phyloP scores from a whole-genome alignment of 257 asterid species.

The Solanum peruvianum region DNA sequence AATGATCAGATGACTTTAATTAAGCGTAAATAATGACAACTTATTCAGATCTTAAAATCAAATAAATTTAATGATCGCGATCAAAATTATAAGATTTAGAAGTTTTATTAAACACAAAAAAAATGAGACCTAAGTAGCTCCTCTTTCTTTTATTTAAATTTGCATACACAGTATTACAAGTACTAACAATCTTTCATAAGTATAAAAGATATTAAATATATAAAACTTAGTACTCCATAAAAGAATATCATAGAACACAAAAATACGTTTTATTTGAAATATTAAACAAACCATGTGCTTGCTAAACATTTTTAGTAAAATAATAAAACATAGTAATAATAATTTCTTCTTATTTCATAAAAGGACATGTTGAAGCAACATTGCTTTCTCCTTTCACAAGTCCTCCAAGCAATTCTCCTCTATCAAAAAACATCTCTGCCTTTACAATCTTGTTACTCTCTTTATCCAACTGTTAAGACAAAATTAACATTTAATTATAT shows the following conservation, averaged over 20 bases:
- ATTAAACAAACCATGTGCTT: not conserved
- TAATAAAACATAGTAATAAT: not conserved
- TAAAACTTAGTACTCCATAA: not conserved
- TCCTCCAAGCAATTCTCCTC: conserved; percentile 46
- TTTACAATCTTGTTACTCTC: conserved; percentile 35
- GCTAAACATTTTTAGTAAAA: not conserved
- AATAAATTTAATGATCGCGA: not conserved
- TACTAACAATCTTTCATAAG: not conserved
- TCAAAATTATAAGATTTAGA: not conserved
- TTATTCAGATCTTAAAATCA: not conserved
- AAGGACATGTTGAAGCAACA: conserved; percentile 32
- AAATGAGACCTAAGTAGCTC: not conserved
- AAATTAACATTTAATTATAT: not conserved
- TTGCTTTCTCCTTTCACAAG: conserved; percentile 31
- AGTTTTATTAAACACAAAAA: not conserved
- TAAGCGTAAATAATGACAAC: not conserved
- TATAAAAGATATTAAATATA: not conserved
- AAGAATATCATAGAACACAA: not conserved
- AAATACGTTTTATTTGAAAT: not conserved
- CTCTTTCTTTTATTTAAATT: not conserved
- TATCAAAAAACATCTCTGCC: conserved; percentile 43
- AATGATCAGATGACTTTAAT: not conserved
- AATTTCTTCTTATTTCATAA: conserved; percentile 8
- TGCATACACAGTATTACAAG: not conserved
- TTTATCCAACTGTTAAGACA: conserved; percentile 32